Conservation (phyloP, 192 early-diverging fungal species). For the Backusella tuberculispora region DNA sequence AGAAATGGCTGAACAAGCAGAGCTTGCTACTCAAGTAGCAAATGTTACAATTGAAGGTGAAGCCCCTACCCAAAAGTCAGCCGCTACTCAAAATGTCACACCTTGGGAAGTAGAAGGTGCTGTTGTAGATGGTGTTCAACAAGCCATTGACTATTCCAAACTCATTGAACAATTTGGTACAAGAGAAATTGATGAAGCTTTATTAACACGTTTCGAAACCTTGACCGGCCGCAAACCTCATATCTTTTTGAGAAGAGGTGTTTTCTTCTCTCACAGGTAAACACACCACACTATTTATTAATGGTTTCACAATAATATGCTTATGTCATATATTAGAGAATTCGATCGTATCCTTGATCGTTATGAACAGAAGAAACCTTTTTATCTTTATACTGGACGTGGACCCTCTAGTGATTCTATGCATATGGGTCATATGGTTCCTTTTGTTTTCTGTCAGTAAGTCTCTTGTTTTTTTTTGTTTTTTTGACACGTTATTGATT, state of each 20-base stretch:
- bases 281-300: neutral
- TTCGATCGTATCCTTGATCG: constrained; percentile 83
- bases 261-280: constrained; percentile 95
- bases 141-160: constrained; percentile 92
- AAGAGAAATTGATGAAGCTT: constrained; percentile 69
- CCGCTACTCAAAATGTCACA: constrained; percentile 67
- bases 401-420: constrained; percentile 91
- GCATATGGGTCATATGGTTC: constrained; percentile 97
- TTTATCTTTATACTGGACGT: constrained; percentile 97
- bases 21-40: neutral
- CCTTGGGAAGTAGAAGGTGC: constrained; percentile 96
- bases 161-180: constrained; percentile 91
- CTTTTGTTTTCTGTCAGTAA: constrained; percentile 95
- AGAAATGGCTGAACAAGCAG: constrained; percentile 14
- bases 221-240: constrained; percentile 87
- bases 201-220: constrained; percentile 80
- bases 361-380: constrained; percentile 95
- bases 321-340: constrained; percentile 57
- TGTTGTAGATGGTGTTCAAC: constrained; percentile 81
- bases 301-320: neutral
- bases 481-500: neutral
- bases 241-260: constrained; percentile 81
- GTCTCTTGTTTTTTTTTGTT: neutral
- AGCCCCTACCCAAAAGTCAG: neutral
- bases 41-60: constrained; percentile 19